Evolutionary conservation across 257 asterid genomes (phyloP).

Genomic region (Ophiorrhiza pumila): DNA sequence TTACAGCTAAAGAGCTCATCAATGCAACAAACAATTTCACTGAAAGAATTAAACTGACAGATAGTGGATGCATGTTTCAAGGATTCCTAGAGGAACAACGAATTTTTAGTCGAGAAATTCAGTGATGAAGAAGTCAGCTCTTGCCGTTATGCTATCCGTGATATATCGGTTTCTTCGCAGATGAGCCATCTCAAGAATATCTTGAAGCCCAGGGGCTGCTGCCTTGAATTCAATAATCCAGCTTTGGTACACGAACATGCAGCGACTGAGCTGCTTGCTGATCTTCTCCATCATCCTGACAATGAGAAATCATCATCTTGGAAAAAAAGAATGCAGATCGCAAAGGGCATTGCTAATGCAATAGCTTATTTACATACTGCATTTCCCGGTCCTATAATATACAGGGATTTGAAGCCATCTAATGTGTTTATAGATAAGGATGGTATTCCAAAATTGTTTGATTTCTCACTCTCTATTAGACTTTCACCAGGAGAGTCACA

Average conservation of each 20-base stretch:
- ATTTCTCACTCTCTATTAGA: constrained; percentile 14
- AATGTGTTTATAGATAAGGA: constrained; percentile 16
- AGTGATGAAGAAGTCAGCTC: background rate
- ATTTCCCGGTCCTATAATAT: constrained; percentile 15
- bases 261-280: background rate
- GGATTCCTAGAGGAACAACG: background rate
- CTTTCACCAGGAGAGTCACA: constrained; percentile 24
- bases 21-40: constrained; percentile 14
- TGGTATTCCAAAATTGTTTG: constrained; percentile 15
- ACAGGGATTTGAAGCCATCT: constrained; percentile 10
- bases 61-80: background rate
- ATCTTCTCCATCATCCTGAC: background rate
- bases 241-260: constrained; percentile 20
- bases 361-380: constrained; percentile 18
- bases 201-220: constrained; percentile 17
- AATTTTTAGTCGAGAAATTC: constrained; percentile 6
- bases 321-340: constrained; percentile 17
- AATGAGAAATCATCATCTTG: constrained; percentile 3
- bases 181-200: constrained; percentile 22
- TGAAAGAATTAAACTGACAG: background rate
- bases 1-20: constrained; percentile 13
- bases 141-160: constrained; percentile 6
- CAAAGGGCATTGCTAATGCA: constrained; percentile 16
- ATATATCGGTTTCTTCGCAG: constrained; percentile 22
- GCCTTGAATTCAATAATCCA: constrained; percentile 14